A percentile compares a stretch with the other conserved stretches of the same genome.
These are phyloP conservation scores for Vitis hybrid DNA, from an alignment of 177 flowering plant genomes.

Conservation along the genomic window DNA sequence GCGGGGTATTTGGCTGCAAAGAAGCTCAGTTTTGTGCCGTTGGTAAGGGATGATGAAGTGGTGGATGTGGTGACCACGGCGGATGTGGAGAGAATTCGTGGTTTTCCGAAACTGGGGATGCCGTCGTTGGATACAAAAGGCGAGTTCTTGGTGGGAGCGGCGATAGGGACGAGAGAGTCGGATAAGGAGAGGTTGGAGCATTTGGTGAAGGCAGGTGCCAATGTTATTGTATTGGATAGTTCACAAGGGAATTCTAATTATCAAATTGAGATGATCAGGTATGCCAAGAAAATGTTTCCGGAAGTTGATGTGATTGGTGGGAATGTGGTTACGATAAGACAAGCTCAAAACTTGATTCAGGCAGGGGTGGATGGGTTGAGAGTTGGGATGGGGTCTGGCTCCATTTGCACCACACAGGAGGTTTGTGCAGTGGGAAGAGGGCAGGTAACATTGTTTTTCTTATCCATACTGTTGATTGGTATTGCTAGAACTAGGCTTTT, in stretches of 20 bases:
- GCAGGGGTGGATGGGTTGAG: slow-evolving; percentile 92
- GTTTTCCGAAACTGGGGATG: slow-evolving; percentile 56
- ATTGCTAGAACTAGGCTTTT: too few species aligned
- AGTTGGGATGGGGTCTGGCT: slow-evolving; percentile 99
- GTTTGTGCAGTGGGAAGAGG: slow-evolving; percentile 97
- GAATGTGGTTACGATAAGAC: slow-evolving; percentile 78
- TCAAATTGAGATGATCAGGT: slow-evolving; percentile 89
- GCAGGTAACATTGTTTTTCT: slow-evolving; percentile 54
- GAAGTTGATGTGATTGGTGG: slow-evolving; percentile 88
- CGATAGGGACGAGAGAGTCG: slow-evolving; percentile 81
- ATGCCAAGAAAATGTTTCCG: slow-evolving; percentile 66
- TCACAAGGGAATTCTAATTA: slow-evolving; percentile 93
- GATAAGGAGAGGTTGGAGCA: slow-evolving; percentile 90
- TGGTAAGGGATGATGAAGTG: slow-evolving; percentile 53
- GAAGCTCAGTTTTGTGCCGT: slow-evolving; percentile 45
- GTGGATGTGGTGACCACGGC: slow-evolving; percentile 60
- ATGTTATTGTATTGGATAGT: slow-evolving; percentile 88
- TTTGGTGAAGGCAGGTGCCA: slow-evolving; percentile 76
- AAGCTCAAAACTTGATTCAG: slow-evolving; percentile 83
- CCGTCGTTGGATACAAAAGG: slow-evolving; percentile 78
- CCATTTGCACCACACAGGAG: slow-evolving; percentile 96
- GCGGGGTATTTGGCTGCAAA: slow-evolving; percentile 44
- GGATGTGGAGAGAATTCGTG: slow-evolving; percentile 68
- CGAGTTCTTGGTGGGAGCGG: slow-evolving; percentile 84
- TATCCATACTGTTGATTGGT: not conserved